Evolutionary conservation across 2,329 filamentous ascomycete species (phyloP), one percentile per base, ranked within the genome.

Genomic region (Sclerotinia spermophila): DNA sequence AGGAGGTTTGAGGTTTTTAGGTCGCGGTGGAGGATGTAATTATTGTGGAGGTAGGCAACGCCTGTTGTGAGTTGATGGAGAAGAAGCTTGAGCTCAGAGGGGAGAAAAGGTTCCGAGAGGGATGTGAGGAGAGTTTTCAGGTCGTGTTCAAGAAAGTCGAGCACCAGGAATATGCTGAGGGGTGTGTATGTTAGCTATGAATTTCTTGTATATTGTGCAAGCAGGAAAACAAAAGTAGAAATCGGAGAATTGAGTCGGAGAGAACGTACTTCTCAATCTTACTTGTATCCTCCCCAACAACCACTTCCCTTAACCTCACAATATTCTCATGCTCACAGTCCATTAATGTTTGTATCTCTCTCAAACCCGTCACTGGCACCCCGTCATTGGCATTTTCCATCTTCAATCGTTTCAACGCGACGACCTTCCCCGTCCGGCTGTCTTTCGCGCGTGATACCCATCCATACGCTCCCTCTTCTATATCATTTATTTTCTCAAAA

Each of bases 141-240:
- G 79, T 99, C 96, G 84, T 99, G 96, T 83, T 98, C 95, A 77
- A 97, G 85, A 81, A 98, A 99, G 79, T 97, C 94, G 86, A 99
- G 95, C 73, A 98, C 96, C 71, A 99, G 88, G 80, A 93, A 96
- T 75, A 97, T 91, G 82, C 90, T 93, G 80, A 80, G 10, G 21
- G 13, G 24, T 42, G 45, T 38, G n/a, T 72, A 66, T 73, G 71
- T 75, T 70, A 75, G 72, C 74, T n/a, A 64, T 44, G 17, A 19
- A 10, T 53, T 11, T 68, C 17, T 19, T 30, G 10, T 19, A 15
- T 33, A 19, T 21, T 42, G 15, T 44, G n/a, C 27, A 58, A 58
- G 58, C 19, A 7, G 11, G 30, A 33, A 67, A 55, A 13, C 38
- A 68, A 60, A 27, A 40, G 48, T 10, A 61, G 21, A 61, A 61